Base-by-base conservation (phyloP, 2,329 filamentous ascomycete genomes). In the Trichoderma atroviride region DNA sequence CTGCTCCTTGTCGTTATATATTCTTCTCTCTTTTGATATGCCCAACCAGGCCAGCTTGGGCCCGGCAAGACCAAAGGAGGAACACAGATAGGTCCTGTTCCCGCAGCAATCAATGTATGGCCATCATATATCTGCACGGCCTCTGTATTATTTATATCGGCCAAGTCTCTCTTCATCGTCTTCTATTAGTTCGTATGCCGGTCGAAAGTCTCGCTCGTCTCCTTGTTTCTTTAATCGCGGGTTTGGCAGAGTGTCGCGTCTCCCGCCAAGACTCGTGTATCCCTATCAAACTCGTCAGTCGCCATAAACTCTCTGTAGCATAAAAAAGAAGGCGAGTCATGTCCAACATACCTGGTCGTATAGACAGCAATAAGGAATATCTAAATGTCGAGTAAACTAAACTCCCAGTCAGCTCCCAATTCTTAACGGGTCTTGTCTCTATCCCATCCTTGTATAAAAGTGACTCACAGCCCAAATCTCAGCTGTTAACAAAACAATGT, bases 181-280 rank as follows among this genome's bases (percentile, higher is more conserved):
- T 70, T 89, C 87, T 63, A 86, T 84, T 74, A 96, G 80, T 77
- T 93, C 91, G 77, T 94, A 94, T 0, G 92, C 92, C 1, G 92
- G 92, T 62, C 87, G 83, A 76, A 91, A 95, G 19, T 75, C 78
- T 50, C 76, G 78, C 47, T 76, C 78, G 29, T 74, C 77, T 19
- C 75, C 75, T 14, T 76, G 78, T 63, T 73, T 74, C 72, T 83
- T 86, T 74, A 96, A 80, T 43, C 87, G 88, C 11, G 96, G 96
- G 77, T 99, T 99, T 0, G 93, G 94, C 72, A 92, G 87, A 2
- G 96, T 99, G 80, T 99, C 93, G 68, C 89, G 90, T 29, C 89
- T 93, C 3, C 96, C 95, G 24, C 96, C 96, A n/a, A 99, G 84
- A 72, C 92, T 95, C 3, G 96, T 97, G 80, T 96, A 97, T 11